These are phyloP conservation scores for Aspergillus ostianus DNA, from an alignment of 495 filamentous ascomycete species.

Conservation along the genomic window DNA sequence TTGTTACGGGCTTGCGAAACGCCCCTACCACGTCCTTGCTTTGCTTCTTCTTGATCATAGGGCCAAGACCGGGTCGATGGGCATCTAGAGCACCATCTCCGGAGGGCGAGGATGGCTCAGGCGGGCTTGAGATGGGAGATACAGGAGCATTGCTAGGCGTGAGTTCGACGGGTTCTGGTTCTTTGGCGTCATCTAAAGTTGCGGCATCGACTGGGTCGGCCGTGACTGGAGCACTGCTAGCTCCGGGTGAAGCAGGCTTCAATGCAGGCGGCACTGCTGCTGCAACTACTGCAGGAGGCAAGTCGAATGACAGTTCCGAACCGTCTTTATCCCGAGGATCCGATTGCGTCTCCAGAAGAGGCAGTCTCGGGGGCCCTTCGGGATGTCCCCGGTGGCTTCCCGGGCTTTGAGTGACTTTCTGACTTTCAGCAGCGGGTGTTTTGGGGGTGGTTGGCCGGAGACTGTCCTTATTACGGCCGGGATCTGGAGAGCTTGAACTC, in stretches of 20 bases:
- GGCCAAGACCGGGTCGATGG: constrained; percentile 76
- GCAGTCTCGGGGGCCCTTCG: constrained; percentile 20
- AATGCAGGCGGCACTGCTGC: constrained; percentile 23
- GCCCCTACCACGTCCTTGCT: constrained; percentile 67
- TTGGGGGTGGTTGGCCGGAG: constrained; percentile 33
- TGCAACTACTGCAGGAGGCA: constrained; percentile 3
- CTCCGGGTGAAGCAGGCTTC: constrained; percentile 20
- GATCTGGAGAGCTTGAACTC: constrained; percentile 19
- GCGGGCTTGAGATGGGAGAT: constrained; percentile 17
- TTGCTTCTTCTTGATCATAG: constrained; percentile 84
- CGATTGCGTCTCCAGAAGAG: constrained; percentile 13
- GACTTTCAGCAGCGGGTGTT: constrained; percentile 25
- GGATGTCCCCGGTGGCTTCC: constrained; percentile 24
- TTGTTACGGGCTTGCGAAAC: constrained; percentile 81
- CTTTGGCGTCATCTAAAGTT: constrained; percentile 8
- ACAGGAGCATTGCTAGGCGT: constrained; percentile 3
- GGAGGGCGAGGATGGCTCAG: constrained; percentile 25
- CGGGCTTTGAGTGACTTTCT: constrained; percentile 23
- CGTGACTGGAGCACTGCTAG: constrained; percentile 14
- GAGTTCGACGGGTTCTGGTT: constrained; percentile 13
- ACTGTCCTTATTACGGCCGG: constrained; percentile 30
- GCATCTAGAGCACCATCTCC: constrained; percentile 46
- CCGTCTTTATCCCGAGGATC: constrained; percentile 19
- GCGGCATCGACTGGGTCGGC: constrained; percentile 22
- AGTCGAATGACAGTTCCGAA: constrained; percentile 12